Base-by-base conservation (phyloP, 371 early-diverging fungal species). In the Rhizopus stolonifer region DNA sequence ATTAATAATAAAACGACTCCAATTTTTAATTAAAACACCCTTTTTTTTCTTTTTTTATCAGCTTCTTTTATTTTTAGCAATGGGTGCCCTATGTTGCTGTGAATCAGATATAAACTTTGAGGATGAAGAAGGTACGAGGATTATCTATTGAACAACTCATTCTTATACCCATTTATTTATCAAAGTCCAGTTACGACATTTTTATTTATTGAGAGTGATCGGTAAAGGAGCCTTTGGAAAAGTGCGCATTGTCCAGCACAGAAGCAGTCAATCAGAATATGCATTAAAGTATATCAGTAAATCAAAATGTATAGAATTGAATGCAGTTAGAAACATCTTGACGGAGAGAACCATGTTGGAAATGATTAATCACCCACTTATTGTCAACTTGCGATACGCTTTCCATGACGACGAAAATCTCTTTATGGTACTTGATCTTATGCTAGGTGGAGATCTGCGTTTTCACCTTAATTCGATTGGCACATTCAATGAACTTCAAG, bases 191-290 rank as follows among this genome's bases (percentile, higher is more conserved):
- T 49, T 88, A 26, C 62, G 68, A 15, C 85, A 84, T 46, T 85
- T 87, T 52, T 65, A 81, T 51, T 65, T 87, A 14, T 55, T 85
- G 19, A 71, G 83, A 33, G 79, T 80, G 3, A 82, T 88, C 42
- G 87, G 88, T 29, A 85, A 84, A 59, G 89, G 89, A 0, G 85
- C 89, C 0, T 89, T 87, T 64, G 87, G 89, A 51, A 89, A 87
- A 70, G 87, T 90, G 17, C 85, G 90, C 14, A 87, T 93, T 10
- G 91, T 94, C n/a, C 91, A 94, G 65, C 89, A 92, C 61, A 88
- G 85, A 59, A 69, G 72, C 13, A 79, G 82, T 8, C 53, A 67
- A 22, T 55, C 61, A 15, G 53, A 77, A 29, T 84, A 78, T 53
- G 84, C 84, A 2, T 50, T 84, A 25, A 84, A 84, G 49, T 84